Evolutionary conservation across 129 eudicot genomes (phyloP).

Genomic region (Artemisia annua): DNA sequence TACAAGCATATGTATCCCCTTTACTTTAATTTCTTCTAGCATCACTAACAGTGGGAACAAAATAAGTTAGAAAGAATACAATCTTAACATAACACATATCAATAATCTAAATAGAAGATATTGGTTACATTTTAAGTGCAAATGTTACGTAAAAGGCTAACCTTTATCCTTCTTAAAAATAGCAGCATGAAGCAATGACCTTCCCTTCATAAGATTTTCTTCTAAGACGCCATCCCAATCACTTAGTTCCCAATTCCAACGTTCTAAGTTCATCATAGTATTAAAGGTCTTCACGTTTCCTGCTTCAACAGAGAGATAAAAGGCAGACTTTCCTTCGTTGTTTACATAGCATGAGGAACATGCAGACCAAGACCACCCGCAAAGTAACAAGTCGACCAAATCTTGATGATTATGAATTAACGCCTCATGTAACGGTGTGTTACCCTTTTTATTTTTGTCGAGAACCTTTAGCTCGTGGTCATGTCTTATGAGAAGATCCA

Average conservation of each 20-base stretch:
- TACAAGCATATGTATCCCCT: slow-evolving; percentile 18
- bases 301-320: neutral
- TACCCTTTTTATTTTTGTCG: neutral
- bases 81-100: too few species aligned
- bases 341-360: neutral
- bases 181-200: neutral
- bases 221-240: neutral
- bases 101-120: neutral
- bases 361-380: neutral
- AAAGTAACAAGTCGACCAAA: neutral
- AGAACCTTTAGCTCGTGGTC: neutral
- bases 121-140: too few species aligned
- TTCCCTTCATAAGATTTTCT: neutral
- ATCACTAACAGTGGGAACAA: slow-evolving; percentile 14
- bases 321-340: neutral
- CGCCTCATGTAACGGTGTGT: neutral
- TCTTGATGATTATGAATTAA: neutral
- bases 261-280: neutral
- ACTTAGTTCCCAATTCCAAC: neutral
- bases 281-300: neutral
- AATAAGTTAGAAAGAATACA: neutral
- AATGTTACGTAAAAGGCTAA: neutral
- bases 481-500: neutral
- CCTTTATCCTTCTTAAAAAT: neutral
- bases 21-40: slow-evolving; percentile 3